Conservation (phyloP, 2,329 filamentous ascomycete genomes). For the Lachnellula cervina region DNA sequence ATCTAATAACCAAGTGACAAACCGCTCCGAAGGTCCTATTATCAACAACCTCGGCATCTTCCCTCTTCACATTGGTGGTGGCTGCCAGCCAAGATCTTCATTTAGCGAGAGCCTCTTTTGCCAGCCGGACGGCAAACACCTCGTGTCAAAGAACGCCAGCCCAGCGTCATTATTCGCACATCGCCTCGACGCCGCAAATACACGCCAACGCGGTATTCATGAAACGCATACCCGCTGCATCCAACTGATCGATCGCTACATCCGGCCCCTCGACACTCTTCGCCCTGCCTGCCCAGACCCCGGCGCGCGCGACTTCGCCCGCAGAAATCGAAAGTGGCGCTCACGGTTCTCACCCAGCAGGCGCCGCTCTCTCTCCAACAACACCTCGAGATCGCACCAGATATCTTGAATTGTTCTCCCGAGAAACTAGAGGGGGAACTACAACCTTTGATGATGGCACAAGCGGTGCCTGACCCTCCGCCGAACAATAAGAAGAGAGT, state of each 20-base stretch:
- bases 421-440: conserved; percentile 49
- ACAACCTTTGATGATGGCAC: conserved; percentile 66
- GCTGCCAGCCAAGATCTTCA: neutral
- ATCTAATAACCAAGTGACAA: too few species aligned
- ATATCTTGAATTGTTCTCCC: conserved; percentile 46
- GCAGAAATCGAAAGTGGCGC: conserved; percentile 26
- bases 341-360: conserved; percentile 20
- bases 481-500: conserved; percentile 68
- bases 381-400: conserved; percentile 52
- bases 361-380: conserved; percentile 53
- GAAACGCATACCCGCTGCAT: conserved; percentile 9
- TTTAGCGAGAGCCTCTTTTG: neutral
- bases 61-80: neutral
- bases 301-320: conserved; percentile 16
- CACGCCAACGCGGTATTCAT: neutral
- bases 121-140: neutral
- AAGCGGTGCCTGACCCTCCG: conserved; percentile 61
- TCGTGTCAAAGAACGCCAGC: conserved; percentile 2
- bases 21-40: too few species aligned
- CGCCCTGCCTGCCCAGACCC: conserved; percentile 1
- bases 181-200: neutral
- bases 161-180: conserved; percentile 1
- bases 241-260: conserved; percentile 2
- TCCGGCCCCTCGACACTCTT: conserved; percentile 6
- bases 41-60: neutral